Conservation (phyloP, 2,329 filamentous ascomycete genomes). For the Epichloe glyceriae region DNA sequence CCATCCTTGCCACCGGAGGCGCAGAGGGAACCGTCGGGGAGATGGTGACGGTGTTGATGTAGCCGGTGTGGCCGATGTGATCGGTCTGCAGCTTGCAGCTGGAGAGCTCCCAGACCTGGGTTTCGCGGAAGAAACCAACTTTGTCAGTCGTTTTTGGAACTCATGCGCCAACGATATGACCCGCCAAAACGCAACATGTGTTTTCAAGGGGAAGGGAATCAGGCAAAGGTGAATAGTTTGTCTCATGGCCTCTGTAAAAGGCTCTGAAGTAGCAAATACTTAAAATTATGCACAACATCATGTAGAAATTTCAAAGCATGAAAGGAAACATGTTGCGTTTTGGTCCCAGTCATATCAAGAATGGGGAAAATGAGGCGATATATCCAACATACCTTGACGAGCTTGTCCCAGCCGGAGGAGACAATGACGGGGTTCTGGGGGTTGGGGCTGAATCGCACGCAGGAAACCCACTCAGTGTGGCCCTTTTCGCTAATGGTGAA, state of each 20-base stretch:
- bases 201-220: constrained; percentile 32
- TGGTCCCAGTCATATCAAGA: background rate
- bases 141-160: constrained; percentile 3
- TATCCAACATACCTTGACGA: constrained; percentile 79
- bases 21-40: constrained; percentile 97
- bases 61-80: constrained; percentile 98
- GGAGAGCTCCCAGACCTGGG: constrained; percentile 95
- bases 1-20: constrained; percentile 99
- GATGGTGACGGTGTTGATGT: constrained; percentile 99
- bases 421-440: constrained; percentile 99
- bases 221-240: constrained; percentile 82
- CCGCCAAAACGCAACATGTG: background rate
- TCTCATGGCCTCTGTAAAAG: constrained; percentile 74
- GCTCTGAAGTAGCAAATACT: constrained; percentile 99
- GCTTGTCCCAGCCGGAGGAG: constrained; percentile 97
- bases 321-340: constrained; percentile 1
- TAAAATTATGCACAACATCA: constrained; percentile 80
- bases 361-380: background rate
- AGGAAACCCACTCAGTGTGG: constrained; percentile 99
- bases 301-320: constrained; percentile 27
- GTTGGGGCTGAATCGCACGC: constrained; percentile 99
- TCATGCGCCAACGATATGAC: background rate
- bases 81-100: constrained; percentile 99
- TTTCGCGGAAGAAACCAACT: background rate
- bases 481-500: constrained; percentile 99